Evolutionary conservation across 805 yeast species (phyloP), one percentile per base, ranked within the genome.

Genomic region (Saccharomycopsis sp.): DNA sequence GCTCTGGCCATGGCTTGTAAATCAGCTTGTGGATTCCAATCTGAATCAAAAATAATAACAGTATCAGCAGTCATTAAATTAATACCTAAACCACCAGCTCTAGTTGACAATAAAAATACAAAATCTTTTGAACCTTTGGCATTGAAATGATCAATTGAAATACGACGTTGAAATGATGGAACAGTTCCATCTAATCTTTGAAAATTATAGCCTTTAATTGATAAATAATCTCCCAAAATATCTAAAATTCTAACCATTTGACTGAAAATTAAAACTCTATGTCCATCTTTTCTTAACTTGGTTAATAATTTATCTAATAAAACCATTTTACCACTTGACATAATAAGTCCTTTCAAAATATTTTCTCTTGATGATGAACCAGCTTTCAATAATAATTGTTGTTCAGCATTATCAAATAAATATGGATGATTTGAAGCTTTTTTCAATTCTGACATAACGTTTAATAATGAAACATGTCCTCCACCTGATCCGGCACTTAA

Each of bases 11-110:
- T 92, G 1, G 98, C 98, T 62, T 92, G 98, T 53, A 92, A 67
- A 69, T 92, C 98, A 0, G 98, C 98, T 60, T 92, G 98, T 0
- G 98, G 98, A 57, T 92, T 92, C 98, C 98, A 92, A 64, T 92
- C 98, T 3, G 95, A 85, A 61, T 92, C 98, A 62, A 92, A 92
- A 31, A 92, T 89, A 51, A 92, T 85, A 21, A 92, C 99, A 5
- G 99, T 92, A 56, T 92, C 99, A 3, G 99, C 99, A 4, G 98
- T 92, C 98, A 92, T 92, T 57, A 92, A 69, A 59, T 92, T 92
- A 57, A 92, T 92, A 62, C 99, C 99, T 46, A 92, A 69, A 40
- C 99, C 99, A 66, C 99, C 99, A 12, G 99, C 99, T 66, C 99
- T 76, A 1, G 99, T 92, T 19, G 94, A 81, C 39, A 92, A 66